Evolutionary conservation across 2,329 filamentous ascomycete genomes (phyloP).

Genomic region (Apiospora sp.): DNA sequence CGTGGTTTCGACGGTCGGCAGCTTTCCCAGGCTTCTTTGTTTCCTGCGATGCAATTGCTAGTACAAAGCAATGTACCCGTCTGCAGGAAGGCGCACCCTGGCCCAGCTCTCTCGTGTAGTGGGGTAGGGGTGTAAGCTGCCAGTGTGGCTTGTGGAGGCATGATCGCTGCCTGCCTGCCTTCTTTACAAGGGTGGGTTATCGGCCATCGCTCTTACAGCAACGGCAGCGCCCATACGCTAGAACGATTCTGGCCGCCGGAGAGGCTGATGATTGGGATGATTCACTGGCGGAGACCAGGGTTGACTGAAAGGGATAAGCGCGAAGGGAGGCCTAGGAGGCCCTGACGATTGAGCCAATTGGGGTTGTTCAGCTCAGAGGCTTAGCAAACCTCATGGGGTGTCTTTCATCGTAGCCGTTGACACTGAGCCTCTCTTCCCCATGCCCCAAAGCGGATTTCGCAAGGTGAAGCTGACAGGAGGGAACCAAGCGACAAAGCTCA

Average conservation of each 20-base stretch:
- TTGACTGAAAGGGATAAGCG: background rate
- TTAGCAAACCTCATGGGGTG: constrained; percentile 11
- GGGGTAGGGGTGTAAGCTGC: background rate
- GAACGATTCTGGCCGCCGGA: background rate
- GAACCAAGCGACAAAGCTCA: background rate
- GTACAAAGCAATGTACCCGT: constrained; percentile 2
- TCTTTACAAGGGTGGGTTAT: background rate
- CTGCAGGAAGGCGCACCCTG: background rate
- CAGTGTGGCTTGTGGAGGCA: constrained; percentile 7
- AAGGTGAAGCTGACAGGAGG: constrained; percentile 11
- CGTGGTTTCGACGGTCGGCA: constrained; percentile 19
- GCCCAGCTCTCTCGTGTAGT: background rate
- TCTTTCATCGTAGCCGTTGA: background rate
- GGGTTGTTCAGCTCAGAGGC: constrained; percentile 1
- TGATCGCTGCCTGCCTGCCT: constrained; percentile 7
- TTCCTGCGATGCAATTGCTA: constrained; percentile 16
- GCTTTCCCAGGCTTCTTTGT: constrained; percentile 26
- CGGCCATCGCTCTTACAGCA: background rate
- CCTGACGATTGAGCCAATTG: background rate
- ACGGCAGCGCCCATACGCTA: constrained; percentile 16
- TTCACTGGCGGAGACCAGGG: background rate
- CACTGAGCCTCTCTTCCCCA: background rate
- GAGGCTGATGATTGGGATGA: constrained; percentile 12
- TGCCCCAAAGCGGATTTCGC: background rate
- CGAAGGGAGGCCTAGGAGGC: background rate